Percentiles rank a stretch among this genome's conserved stretches.
Conservation (phyloP, 495 filamentous ascomycete species). For the Xylaria intraflava region DNA sequence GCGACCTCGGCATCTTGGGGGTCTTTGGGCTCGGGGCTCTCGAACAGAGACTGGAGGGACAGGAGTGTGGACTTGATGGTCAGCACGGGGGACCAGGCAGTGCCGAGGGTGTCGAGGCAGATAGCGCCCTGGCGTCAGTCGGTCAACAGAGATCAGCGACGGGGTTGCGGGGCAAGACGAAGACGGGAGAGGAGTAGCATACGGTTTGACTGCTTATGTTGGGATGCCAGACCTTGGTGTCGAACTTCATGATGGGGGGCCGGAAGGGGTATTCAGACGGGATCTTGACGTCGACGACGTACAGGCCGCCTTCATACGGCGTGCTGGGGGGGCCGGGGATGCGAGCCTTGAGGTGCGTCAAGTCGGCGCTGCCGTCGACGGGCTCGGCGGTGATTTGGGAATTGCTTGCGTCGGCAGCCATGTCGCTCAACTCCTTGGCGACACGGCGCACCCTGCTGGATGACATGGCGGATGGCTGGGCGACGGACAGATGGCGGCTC, state of each 20-base stretch:
- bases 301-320: constrained; percentile 87
- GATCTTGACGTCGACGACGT: constrained; percentile 76
- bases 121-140: constrained; percentile 71
- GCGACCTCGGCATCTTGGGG: constrained; percentile 97
- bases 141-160: background rate
- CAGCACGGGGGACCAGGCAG: constrained; percentile 88
- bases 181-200: constrained; percentile 24
- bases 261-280: constrained; percentile 89
- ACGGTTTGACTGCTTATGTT: constrained; percentile 96
- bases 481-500: background rate
- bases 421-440: constrained; percentile 86
- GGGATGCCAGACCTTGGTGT: constrained; percentile 96
- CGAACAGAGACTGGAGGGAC: constrained; percentile 86
- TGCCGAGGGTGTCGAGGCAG: constrained; percentile 87
- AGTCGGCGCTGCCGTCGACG: constrained; percentile 56
- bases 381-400: constrained; percentile 68
- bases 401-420: constrained; percentile 57
- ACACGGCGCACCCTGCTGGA: constrained; percentile 76
- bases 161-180: background rate
- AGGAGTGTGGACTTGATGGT: constrained; percentile 94
- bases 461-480: constrained; percentile 48
- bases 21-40: constrained; percentile 90
- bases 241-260: constrained; percentile 86
- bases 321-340: constrained; percentile 88
- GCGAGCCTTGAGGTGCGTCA: constrained; percentile 76